Evolutionary conservation across 495 filamentous ascomycete genomes (phyloP), one percentile per base, ranked within the genome.

Genomic region (Xylona heveae): DNA sequence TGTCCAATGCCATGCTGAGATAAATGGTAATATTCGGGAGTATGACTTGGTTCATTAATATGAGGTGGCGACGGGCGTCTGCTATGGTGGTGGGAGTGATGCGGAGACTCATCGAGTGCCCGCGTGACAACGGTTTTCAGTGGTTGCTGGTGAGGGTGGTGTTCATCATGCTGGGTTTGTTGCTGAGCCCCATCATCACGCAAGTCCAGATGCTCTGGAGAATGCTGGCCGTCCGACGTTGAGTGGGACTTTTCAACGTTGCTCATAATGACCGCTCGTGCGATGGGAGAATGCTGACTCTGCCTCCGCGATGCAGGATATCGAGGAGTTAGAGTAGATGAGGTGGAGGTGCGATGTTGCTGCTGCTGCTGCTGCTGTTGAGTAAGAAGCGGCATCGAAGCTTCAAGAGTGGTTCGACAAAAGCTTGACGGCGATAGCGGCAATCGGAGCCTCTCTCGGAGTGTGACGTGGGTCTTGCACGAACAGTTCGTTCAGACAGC

Each of bases 211-310:
- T 18, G 18, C 16, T 17, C 33, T 16, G 6, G n/a, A 14, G 36
- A 35, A 12, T 34, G 39, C 25, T 42, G 30, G 33, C 35, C 36
- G 23, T 47, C 40, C 28, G 41, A 29, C 29, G 24, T 40, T 17
- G 37, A 38, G 5, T 42, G 29, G 5, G 45, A 33, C 21, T 46
- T n/a, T n/a, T n/a, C n/a, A 25, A 13, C 38, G 32, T 57, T 43
- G 55, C 54, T 62, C 58, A 69, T 63, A 45, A 74, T 66, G 29
- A 66, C 66, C 34, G 65, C 59, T 48, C 64, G 69, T 20, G 71
- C 71, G 37, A 74, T 65, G 15, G 40, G 46, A 15, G 60, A 62
- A 45, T 66, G 31, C 13, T 33, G 31, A 17, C 31, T 12, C 19
- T 33, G 31, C 17, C 31, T 33, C 16, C 31, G 18, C 22, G 18